Evolutionary conservation across 225 moss, liverwort and hornwort genomes (phyloP), one percentile per base, ranked within the genome.

Genomic region (Anthoceros angustus): DNA sequence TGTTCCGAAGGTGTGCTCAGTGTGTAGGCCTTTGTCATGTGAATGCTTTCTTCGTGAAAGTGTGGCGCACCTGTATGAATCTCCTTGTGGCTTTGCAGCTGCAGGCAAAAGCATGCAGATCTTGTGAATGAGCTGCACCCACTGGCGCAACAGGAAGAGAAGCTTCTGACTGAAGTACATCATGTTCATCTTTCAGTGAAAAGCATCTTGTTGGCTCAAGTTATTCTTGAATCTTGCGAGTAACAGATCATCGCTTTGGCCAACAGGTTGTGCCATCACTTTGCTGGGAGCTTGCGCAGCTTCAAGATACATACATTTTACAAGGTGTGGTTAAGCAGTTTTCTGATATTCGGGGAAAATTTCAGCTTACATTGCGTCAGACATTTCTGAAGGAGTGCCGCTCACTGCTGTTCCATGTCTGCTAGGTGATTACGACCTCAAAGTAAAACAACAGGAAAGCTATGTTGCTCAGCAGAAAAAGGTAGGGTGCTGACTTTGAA

Each of bases 391-490:
- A 32, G 32, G 32, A 32, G 32, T 32, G 32, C 32, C 32, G 32
- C 45, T 46, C 45, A 46, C 45, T 11, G 11, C 12, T 46, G 11
- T 46, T 46, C 45, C n/a, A n/a, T 46, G 45, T 46, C 45, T 11
- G 16, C 45, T 70, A 88, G 86, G 88, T 72, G 95, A 98, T 77
- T 98, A 98, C 62, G 95, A 98, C 64, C 73, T 98, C 68, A 98
- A 98, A 69, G 95, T 98, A 21, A 92, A 91, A 91, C 83, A 91
- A 67, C 95, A 92, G 72, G 95, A 92, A 74, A 86, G 88, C 65
- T 98, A 98, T 68, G 88, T 98, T 68, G 77, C 92, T 24, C 95
- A 95, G 72, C 95, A 98, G 72, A 88, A 89, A 62, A 98, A 89
- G 87, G 92, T 88, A 42, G 45, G 1, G 9, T 41, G n/a, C 39